Conservation (phyloP, 805 yeast species). For the Metschnikowia bowlesiae region DNA sequence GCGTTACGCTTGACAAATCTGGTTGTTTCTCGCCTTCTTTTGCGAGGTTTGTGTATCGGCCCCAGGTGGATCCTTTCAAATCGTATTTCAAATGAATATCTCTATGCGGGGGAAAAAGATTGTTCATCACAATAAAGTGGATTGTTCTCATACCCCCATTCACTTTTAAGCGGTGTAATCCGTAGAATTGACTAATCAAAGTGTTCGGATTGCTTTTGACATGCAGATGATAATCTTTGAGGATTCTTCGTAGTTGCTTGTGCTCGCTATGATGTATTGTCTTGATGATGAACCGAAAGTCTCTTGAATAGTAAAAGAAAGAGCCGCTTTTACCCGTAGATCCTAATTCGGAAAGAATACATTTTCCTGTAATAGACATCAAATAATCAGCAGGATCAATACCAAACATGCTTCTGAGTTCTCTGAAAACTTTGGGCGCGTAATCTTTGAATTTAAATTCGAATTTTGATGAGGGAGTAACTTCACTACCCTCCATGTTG, state of each 20-base stretch:
- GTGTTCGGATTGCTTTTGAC: constrained; percentile 84
- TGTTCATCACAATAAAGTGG: constrained; percentile 95
- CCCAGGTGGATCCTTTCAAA: constrained; percentile 88
- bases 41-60: constrained; percentile 53
- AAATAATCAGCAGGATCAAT: constrained; percentile 95
- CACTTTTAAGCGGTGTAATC: constrained; percentile 88
- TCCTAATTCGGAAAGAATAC: constrained; percentile 83
- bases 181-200: constrained; percentile 90
- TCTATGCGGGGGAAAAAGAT: constrained; percentile 88
- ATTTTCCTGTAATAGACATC: constrained; percentile 87
- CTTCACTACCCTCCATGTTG: constrained; percentile 79
- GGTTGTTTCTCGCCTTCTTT: constrained; percentile 21
- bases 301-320: constrained; percentile 91
- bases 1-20: constrained; percentile 41
- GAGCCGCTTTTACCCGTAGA: constrained; percentile 98
- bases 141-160: constrained; percentile 70
- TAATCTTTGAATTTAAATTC: constrained; percentile 97
- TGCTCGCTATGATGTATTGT: constrained; percentile 95
- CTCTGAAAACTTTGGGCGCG: constrained; percentile 90
- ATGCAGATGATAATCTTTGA: constrained; percentile 75
- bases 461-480: constrained; percentile 89
- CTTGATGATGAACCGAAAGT: constrained; percentile 89
- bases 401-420: constrained; percentile 71
- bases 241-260: constrained; percentile 66
- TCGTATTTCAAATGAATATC: constrained; percentile 85